phyloP scores from a whole-genome alignment of 441 rosid genomes.

The Croton setiger region DNA sequence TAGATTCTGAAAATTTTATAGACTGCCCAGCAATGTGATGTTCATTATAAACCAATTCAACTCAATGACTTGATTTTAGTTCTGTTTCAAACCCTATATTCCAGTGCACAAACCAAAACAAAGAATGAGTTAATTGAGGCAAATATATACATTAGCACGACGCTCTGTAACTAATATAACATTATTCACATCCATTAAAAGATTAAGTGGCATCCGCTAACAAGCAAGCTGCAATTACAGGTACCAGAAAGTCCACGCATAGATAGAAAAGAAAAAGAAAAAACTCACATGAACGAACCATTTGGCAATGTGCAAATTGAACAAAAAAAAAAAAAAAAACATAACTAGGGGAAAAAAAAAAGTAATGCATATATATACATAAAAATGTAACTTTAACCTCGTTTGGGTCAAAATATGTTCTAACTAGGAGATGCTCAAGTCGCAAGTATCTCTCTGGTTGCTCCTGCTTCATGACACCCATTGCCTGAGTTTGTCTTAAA shows the following conservation, averaged over 20 bases:
- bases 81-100: not conserved
- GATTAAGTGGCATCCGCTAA: not conserved
- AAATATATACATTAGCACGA: not conserved
- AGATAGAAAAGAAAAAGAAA: not conserved
- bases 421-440: conserved; percentile 94
- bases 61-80: not conserved
- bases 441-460: conserved; percentile 98
- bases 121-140: not conserved
- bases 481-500: conserved; percentile 96
- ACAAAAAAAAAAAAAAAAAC: not conserved
- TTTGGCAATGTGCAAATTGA: not conserved
- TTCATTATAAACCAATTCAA: not conserved
- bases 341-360: not conserved
- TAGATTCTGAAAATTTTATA: not conserved
- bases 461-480: conserved; percentile 99
- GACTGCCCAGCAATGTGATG: not conserved
- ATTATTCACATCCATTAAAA: not conserved
- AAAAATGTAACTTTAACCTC: conserved; percentile 53
- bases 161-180: not conserved
- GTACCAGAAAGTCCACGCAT: not conserved
- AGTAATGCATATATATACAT: not conserved
- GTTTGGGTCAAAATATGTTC: conserved; percentile 95
- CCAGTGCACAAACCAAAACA: not conserved
- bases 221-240: not conserved
- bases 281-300: not conserved